phyloP scores from a whole-genome alignment of 129 eudicot species.

The Centrapalus pauciflorus region DNA sequence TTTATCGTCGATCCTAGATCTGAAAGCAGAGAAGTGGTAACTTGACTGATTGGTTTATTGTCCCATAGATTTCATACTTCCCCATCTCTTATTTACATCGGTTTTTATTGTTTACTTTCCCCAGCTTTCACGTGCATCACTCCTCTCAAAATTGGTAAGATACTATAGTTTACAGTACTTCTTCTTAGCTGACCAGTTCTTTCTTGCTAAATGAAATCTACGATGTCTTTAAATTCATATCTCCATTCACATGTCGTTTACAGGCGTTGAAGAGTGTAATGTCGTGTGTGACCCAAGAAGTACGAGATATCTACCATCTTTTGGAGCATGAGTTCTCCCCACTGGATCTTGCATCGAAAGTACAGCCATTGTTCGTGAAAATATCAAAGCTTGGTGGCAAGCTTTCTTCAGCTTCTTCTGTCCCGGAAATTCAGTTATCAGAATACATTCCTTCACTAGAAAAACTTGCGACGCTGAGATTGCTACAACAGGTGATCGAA shows the following conservation, averaged over 20 bases:
- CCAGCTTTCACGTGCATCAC: constrained; percentile 45
- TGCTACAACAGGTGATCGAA: constrained; percentile 76
- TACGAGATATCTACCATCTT: constrained; percentile 65
- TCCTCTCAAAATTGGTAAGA: constrained; percentile 49
- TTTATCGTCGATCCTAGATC: constrained; percentile 49
- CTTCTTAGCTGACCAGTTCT: not conserved
- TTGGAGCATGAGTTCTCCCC: constrained; percentile 73
- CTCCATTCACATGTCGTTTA: too few relatives aligned
- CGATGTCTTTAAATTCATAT: too few relatives aligned
- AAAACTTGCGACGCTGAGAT: constrained; percentile 65
- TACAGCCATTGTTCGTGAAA: constrained; percentile 58
- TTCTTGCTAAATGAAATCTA: too few relatives aligned
- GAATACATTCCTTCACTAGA: constrained; percentile 63
- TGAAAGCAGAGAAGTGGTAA: constrained; percentile 61
- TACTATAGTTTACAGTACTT: not conserved
- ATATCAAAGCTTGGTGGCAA: constrained; percentile 72
- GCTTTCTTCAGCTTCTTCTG: constrained; percentile 67
- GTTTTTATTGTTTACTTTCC: not conserved
- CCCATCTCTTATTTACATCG: not conserved
- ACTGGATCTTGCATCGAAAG: constrained; percentile 54
- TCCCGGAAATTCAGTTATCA: constrained; percentile 71
- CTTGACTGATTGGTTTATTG: not conserved
- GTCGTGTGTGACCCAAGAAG: constrained; percentile 79
- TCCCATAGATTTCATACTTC: not conserved
- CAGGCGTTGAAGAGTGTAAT: constrained; percentile 82